Evolutionary conservation across 1,284 basidiomycete species (phyloP).

Genomic region (Malassezia restricta): DNA sequence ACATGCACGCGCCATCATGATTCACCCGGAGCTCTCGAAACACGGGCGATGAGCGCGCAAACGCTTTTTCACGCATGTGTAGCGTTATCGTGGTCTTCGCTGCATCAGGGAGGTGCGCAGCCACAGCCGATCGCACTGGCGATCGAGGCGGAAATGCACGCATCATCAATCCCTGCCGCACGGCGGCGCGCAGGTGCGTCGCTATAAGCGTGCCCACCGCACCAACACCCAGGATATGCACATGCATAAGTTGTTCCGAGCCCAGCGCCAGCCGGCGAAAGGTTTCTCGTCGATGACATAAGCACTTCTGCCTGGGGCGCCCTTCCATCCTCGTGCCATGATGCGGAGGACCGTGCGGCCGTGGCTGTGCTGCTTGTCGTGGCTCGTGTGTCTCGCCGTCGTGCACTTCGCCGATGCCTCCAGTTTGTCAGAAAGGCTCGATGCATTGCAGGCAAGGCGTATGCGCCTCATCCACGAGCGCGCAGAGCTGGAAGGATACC

Average conservation of each 20-base stretch:
- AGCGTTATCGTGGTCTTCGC: slow-evolving; percentile 23
- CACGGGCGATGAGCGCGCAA: slow-evolving; percentile 13
- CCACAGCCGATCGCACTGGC: slow-evolving; percentile 22
- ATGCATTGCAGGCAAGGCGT: background rate
- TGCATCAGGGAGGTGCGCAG: slow-evolving; percentile 20
- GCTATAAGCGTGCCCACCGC: slow-evolving; percentile 40
- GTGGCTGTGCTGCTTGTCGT: background rate
- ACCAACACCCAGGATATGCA: slow-evolving; percentile 42
- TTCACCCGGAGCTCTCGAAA: slow-evolving; percentile 13
- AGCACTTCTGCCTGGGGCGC: background rate
- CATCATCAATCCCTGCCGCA: slow-evolving; percentile 16
- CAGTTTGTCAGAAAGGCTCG: too few species aligned
- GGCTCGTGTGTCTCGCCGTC: too few species aligned
- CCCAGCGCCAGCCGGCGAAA: background rate
- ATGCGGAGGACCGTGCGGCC: background rate
- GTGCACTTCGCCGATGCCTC: too few species aligned
- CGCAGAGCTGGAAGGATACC: slow-evolving; percentile 5
- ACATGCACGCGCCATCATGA: slow-evolving; percentile 23
- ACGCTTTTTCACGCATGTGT: slow-evolving; percentile 22
- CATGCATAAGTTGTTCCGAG: slow-evolving; percentile 22
- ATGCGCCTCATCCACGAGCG: background rate
- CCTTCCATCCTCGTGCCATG: background rate
- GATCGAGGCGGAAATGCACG: slow-evolving; percentile 2
- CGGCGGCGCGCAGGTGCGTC: slow-evolving; percentile 25
- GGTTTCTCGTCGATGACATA: background rate